Evolutionary conservation across 176 grass and related monocot species (phyloP), one percentile per base, ranked within the genome.

Genomic region (Typha latifolia): DNA sequence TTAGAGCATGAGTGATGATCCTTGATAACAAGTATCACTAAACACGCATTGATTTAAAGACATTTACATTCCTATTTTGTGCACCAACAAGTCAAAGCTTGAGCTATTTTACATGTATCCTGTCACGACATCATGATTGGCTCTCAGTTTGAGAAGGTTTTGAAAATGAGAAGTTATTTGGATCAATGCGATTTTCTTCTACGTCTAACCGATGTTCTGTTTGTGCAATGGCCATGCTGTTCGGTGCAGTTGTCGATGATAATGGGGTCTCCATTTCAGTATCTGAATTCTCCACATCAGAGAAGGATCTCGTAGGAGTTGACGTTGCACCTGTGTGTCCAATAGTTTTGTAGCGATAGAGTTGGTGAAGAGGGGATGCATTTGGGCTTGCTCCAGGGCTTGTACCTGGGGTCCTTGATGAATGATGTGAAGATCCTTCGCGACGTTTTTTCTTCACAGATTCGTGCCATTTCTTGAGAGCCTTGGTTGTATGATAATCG

Each of bases 391-490:
- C 56, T 5, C 75, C 75, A 13, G 74, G 10, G 78, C 71, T 84
- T 12, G 74, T 74, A 76, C 59, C 72, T n/a, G 24, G 69, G 50
- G 66, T 74, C 47, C 51, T 22, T 2, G 70, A 67, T 0, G 74
- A 48, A 29, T 51, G 32, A 21, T 79, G 57, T 3, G 76, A 74
- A 31, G 64, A 75, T 19, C 43, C 77, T 27, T 69, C 78, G 15
- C 65, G 49, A 22, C 85, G 21, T 63, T 77, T 78, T 72, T 81
- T 86, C 73, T 88, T 87, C 21, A 78, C 85, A 6, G 62, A 69
- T 52, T 83, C 76, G 23, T 75, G 77, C 91, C 91, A 96, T 69
- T 84, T 88, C 81, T 84, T 96, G 20, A 96, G 64, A 11, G 91
- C 91, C 43, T 81, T 91, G 0, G 87, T 48, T 7, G 84, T 88